Evolutionary conservation across 2,329 filamentous ascomycete species (phyloP).

Genomic region (Trichoderma sp.): DNA sequence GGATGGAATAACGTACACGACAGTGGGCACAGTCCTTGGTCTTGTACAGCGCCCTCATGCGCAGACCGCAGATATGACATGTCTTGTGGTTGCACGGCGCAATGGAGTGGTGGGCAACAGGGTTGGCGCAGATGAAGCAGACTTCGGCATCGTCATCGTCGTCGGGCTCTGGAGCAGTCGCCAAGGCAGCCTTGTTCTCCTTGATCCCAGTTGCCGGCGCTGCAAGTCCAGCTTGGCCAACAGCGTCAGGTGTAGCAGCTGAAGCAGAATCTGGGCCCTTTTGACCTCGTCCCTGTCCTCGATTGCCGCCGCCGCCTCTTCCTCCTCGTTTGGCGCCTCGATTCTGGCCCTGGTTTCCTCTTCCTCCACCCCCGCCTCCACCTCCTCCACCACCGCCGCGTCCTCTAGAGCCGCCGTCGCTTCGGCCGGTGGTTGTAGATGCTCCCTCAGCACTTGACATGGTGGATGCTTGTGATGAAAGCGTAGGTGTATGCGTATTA

Average conservation of each 20-base stretch:
- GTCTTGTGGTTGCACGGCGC: constrained; percentile 95
- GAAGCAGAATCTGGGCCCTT: constrained; percentile 28
- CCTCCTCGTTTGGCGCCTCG: constrained; percentile 34
- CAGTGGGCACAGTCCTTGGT: constrained; percentile 97
- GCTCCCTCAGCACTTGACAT: constrained; percentile 12
- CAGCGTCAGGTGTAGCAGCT: constrained; percentile 24
- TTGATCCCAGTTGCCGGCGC: neutral
- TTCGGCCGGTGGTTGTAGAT: constrained; percentile 24
- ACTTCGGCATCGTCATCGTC: constrained; percentile 70
- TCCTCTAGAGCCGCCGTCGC: constrained; percentile 37
- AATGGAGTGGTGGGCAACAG: constrained; percentile 81
- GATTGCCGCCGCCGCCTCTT: constrained; percentile 29
- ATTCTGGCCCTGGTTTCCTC: constrained; percentile 32
- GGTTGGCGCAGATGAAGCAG: constrained; percentile 96
- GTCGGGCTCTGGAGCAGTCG: constrained; percentile 32
- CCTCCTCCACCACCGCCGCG: constrained; percentile 46
- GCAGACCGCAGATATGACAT: constrained; percentile 91
- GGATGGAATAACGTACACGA: constrained; percentile 56
- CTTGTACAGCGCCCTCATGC: constrained; percentile 92
- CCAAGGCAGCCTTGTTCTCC: constrained; percentile 32
- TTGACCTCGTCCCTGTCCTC: constrained; percentile 34
- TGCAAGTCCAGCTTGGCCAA: constrained; percentile 25
- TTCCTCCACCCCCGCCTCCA: constrained; percentile 36
- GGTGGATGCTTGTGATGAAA: neutral
- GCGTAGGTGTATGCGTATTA: neutral